Evolutionary conservation across 306 rosid genomes (phyloP).

Genomic region (Bauhinia variegata): DNA sequence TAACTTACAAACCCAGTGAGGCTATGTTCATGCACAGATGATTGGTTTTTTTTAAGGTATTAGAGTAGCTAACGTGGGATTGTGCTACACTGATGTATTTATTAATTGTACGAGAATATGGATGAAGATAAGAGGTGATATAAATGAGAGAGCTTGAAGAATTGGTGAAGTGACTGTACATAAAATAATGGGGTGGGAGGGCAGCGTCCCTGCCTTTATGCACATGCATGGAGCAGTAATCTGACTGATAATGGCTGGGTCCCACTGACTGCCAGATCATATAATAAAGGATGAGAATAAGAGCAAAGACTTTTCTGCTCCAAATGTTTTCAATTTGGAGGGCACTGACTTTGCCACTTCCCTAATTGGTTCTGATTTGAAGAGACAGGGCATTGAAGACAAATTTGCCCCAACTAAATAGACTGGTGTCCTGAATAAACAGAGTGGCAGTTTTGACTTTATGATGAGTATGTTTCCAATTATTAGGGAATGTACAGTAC

Average conservation of each 20-base stretch:
- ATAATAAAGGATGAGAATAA: constrained; percentile 36
- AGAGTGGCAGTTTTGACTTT: constrained; percentile 30
- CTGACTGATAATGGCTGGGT: constrained; percentile 40
- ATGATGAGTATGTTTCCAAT: constrained; percentile 23
- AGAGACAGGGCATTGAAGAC: constrained; percentile 44
- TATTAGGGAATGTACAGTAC: constrained; percentile 52
- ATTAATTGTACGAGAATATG: too few species aligned
- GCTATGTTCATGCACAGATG: too few species aligned
- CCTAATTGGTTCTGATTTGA: constrained; percentile 29
- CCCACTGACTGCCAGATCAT: constrained; percentile 52
- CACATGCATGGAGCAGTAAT: constrained; percentile 68
- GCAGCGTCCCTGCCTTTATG: constrained; percentile 38
- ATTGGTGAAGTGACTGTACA: constrained; percentile 28
- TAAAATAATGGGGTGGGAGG: constrained; percentile 46
- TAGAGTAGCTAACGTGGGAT: too few species aligned
- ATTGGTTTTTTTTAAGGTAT: too few species aligned
- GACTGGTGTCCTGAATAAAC: not conserved
- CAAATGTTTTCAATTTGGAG: constrained; percentile 29
- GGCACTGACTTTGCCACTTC: constrained; percentile 19
- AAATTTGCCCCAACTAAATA: constrained; percentile 20
- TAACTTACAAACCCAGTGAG: too few species aligned
- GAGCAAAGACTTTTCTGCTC: constrained; percentile 34
- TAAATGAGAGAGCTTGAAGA: too few species aligned
- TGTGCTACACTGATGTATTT: too few species aligned
- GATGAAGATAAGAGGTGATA: too few species aligned